These are phyloP conservation scores for Solanum chaucha DNA, from an alignment of 257 asterid species.

Conservation along the genomic window DNA sequence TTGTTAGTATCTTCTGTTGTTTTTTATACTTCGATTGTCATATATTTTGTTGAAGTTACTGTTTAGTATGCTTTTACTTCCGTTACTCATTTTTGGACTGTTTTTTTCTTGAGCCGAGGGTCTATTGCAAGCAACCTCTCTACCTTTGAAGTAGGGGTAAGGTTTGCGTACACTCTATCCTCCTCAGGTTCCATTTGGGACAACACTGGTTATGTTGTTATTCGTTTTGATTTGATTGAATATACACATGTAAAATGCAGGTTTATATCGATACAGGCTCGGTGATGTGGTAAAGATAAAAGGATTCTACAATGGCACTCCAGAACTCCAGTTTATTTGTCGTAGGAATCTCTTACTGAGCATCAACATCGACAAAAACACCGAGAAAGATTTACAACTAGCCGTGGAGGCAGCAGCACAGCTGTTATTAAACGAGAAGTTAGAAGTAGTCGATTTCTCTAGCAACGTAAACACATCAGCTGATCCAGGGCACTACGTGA, in stretches of 20 bases:
- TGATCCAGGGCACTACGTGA: slow-evolving; percentile 66
- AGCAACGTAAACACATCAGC: slow-evolving; percentile 52
- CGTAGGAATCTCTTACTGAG: slow-evolving; percentile 72
- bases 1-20: not conserved
- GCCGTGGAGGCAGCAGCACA: slow-evolving; percentile 68
- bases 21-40: not conserved
- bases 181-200: no score
- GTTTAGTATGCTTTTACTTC: not conserved
- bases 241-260: slow-evolving; percentile 25
- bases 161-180: not conserved
- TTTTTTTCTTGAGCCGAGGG: not conserved
- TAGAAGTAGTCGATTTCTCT: slow-evolving; percentile 81
- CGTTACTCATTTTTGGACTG: not conserved
- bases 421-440: slow-evolving; percentile 42
- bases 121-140: not conserved
- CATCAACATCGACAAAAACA: slow-evolving; percentile 89
- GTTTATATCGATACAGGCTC: slow-evolving; percentile 73
- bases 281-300: slow-evolving; percentile 84
- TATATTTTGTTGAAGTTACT: not conserved
- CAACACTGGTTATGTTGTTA: not conserved
- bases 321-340: slow-evolving; percentile 80
- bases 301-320: slow-evolving; percentile 81
- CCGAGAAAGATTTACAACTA: slow-evolving; percentile 80
- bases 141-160: not conserved
- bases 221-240: not conserved